Conservation (phyloP, 2,329 filamentous ascomycete genomes). For the Ilyonectria destructans region DNA sequence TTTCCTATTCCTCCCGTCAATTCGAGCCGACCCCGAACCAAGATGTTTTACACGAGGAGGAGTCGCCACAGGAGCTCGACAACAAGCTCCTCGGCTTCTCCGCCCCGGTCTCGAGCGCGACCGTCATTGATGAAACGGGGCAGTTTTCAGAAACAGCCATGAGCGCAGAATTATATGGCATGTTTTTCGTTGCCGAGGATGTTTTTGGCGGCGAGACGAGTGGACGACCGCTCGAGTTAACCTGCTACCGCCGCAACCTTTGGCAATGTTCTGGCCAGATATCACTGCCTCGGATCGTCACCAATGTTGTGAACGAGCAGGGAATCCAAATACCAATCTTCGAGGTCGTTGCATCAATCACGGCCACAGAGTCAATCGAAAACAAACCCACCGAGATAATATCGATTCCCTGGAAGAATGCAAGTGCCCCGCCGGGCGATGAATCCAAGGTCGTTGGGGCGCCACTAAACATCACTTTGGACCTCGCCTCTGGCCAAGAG, state of each 20-base stretch:
- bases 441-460: constrained; percentile 66
- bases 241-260: constrained; percentile 94
- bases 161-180: constrained; percentile 85
- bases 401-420: constrained; percentile 94
- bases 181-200: constrained; percentile 91
- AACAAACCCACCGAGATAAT: constrained; percentile 95
- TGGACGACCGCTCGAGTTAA: constrained; percentile 82
- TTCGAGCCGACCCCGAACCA: constrained; percentile 63
- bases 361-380: constrained; percentile 92
- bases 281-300: constrained; percentile 80
- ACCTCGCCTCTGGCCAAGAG: constrained; percentile 73
- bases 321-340: constrained; percentile 84
- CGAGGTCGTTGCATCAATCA: constrained; percentile 86
- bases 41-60: constrained; percentile 63
- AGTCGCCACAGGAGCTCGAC: constrained; percentile 72
- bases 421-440: constrained; percentile 70
- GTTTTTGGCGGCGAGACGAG: constrained; percentile 76
- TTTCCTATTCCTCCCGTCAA: constrained; percentile 69
- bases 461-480: constrained; percentile 70
- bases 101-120: constrained; percentile 72
- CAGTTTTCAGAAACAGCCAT: constrained; percentile 77
- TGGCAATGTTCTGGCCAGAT: constrained; percentile 96
- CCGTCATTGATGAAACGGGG: constrained; percentile 77
- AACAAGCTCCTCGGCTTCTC: constrained; percentile 85
- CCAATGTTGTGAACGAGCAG: constrained; percentile 81